A percentile compares a stretch with the other conserved stretches of the same genome.
Conservation (phyloP, 805 yeast species). For the Starmerella sp. region DNA sequence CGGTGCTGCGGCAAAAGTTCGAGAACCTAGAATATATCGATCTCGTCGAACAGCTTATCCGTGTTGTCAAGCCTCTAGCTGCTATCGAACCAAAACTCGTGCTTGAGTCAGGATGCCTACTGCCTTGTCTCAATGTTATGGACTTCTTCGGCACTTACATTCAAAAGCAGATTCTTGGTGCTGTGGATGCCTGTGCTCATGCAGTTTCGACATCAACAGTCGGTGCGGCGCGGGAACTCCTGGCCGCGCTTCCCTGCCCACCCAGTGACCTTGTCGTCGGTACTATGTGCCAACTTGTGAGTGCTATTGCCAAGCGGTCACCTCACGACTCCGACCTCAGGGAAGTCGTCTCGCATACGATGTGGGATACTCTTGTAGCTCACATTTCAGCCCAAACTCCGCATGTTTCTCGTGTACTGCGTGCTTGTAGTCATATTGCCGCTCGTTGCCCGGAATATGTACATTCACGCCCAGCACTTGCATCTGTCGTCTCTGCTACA, state of each 20-base stretch:
- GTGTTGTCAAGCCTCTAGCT: slow-evolving; percentile 30
- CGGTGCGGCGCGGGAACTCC: slow-evolving; percentile 19
- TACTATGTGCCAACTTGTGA: slow-evolving; percentile 15
- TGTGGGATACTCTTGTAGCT: slow-evolving; percentile 11
- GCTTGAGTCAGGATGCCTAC: slow-evolving; percentile 48
- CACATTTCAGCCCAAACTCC: slow-evolving; percentile 13
- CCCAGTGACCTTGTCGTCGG: slow-evolving; percentile 14
- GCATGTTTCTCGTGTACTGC: slow-evolving; percentile 13
- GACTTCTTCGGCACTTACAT: slow-evolving; percentile 87
- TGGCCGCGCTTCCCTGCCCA: slow-evolving; percentile 16
- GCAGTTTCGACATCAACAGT: slow-evolving; percentile 38
- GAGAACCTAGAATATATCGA: slow-evolving; percentile 75
- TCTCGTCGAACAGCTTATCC: slow-evolving; percentile 77
- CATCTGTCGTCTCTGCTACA: slow-evolving; percentile 11
- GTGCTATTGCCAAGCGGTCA: slow-evolving; percentile 14
- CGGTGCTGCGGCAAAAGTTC: slow-evolving; percentile 52
- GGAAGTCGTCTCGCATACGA: slow-evolving; percentile 4
- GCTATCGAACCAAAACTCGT: slow-evolving; percentile 26
- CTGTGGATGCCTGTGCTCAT: slow-evolving; percentile 59
- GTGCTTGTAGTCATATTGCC: slow-evolving; percentile 14
- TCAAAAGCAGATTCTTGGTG: slow-evolving; percentile 66
- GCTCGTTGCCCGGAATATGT: slow-evolving; percentile 11
- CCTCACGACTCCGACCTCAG: slow-evolving; percentile 7
- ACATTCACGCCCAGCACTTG: slow-evolving; percentile 2
- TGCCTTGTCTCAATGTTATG: slow-evolving; percentile 55